These are phyloP conservation scores for Psilocybe azurescens DNA, from an alignment of 768 basidiomycete genomes.

Conservation along the genomic window DNA sequence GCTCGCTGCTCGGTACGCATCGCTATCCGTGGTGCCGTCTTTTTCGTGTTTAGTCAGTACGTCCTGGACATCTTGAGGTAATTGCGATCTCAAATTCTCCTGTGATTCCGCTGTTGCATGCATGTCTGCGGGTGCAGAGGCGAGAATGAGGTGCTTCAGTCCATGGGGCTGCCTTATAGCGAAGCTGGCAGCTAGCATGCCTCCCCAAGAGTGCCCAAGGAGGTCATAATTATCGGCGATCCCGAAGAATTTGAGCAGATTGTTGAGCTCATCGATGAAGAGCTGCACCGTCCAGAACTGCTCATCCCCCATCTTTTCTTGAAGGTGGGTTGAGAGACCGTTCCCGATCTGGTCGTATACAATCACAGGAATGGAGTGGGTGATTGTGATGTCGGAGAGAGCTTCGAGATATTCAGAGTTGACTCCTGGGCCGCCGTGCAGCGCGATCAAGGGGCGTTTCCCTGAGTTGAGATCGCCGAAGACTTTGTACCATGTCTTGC, in stretches of 20 bases:
- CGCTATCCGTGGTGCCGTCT: conserved; percentile 45
- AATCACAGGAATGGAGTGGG: conserved; percentile 48
- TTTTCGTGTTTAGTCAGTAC: conserved; percentile 48
- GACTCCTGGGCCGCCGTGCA: conserved; percentile 62
- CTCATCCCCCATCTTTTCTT: conserved; percentile 41
- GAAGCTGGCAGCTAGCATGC: conserved; percentile 48
- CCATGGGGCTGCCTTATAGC: conserved; percentile 47
- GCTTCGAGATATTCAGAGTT: conserved; percentile 46
- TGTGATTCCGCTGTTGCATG: conserved; percentile 39
- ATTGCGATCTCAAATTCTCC: conserved; percentile 16
- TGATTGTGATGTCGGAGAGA: conserved; percentile 41
- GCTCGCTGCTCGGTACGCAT: conserved; percentile 51
- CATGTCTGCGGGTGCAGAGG: conserved; percentile 50
- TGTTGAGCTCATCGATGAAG: conserved; percentile 57
- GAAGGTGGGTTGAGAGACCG: conserved; percentile 59
- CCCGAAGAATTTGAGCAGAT: conserved; percentile 47
- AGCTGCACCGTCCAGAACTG: conserved; percentile 57
- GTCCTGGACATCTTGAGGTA: conserved; percentile 48
- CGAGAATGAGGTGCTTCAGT: conserved; percentile 48
- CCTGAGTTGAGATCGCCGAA: conserved; percentile 45
- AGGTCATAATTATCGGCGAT: conserved; percentile 47
- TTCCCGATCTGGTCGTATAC: conserved; percentile 63
- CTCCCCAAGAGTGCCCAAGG: conserved; percentile 56
- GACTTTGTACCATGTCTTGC: conserved; percentile 57
- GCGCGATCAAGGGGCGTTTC: conserved; percentile 49